Conservation (phyloP, 139 green algal species). For the Monoraphidium neglectum region DNA sequence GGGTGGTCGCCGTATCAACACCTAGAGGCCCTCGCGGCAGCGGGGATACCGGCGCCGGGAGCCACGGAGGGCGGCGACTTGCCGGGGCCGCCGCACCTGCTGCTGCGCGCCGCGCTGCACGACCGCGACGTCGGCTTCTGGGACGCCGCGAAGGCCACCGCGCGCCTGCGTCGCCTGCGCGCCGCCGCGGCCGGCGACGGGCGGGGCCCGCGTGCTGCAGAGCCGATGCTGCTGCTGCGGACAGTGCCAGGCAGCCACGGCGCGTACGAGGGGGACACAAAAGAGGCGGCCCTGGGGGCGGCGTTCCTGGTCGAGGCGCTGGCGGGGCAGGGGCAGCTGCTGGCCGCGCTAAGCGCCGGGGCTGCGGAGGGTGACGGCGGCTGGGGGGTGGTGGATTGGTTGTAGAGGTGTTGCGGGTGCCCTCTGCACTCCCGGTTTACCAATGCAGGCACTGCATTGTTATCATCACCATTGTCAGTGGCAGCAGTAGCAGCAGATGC, state of each 20-base stretch:
- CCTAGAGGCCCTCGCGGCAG: background rate
- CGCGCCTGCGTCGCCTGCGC: background rate
- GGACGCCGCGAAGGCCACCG: background rate
- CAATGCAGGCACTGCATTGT: too few species aligned
- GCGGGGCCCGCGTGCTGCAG: background rate
- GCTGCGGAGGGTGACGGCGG: too few species aligned
- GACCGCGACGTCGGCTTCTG: constrained; percentile 7
- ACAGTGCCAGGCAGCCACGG: constrained; percentile 9
- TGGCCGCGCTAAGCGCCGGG: too few species aligned
- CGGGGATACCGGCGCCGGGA: background rate
- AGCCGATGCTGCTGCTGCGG: constrained; percentile 9
- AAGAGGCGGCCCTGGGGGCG: constrained; percentile 8
- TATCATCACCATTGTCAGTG: too few species aligned
- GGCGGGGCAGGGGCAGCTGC: too few species aligned
- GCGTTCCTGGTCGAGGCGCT: constrained; percentile 11
- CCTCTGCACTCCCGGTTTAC: too few species aligned
- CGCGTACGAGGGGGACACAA: background rate
- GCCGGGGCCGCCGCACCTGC: constrained; percentile 6
- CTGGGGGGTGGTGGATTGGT: too few species aligned
- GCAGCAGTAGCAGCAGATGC: too few species aligned
- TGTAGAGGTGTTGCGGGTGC: too few species aligned
- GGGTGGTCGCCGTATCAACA: background rate
- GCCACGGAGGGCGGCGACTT: background rate
- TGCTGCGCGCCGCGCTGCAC: constrained; percentile 11
- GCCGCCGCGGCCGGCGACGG: too few species aligned